Evolutionary conservation across 768 basidiomycete species (phyloP).

Genomic region (Macrocybe gigantea): DNA sequence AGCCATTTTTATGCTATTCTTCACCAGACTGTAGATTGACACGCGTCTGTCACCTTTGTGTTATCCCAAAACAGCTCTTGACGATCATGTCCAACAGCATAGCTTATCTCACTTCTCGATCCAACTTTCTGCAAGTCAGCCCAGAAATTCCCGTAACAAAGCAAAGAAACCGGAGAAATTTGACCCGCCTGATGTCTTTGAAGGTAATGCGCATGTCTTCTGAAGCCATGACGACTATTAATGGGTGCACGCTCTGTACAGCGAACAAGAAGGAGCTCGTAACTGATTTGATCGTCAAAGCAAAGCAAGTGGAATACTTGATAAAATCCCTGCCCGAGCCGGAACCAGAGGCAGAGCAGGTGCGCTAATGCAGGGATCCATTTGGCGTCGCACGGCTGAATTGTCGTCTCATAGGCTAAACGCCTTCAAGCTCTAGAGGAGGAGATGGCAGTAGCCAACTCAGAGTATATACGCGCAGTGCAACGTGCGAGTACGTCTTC

Average conservation of each 20-base stretch:
- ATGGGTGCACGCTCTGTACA: conserved; percentile 18
- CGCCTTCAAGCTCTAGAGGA: conserved; percentile 63
- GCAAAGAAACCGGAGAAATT: conserved; percentile 64
- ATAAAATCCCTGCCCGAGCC: conserved; percentile 76
- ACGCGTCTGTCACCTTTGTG: neutral
- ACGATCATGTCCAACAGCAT: conserved; percentile 84
- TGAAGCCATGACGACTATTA: neutral
- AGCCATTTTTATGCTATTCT: neutral
- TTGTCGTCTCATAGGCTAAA: conserved; percentile 39
- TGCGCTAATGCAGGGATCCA: conserved; percentile 16
- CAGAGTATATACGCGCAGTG: conserved; percentile 69
- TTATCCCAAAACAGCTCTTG: conserved; percentile 50
- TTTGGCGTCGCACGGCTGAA: neutral
- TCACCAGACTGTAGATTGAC: neutral
- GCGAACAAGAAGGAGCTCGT: conserved; percentile 85
- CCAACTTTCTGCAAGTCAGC: conserved; percentile 76
- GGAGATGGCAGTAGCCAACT: conserved; percentile 68
- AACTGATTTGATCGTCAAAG: conserved; percentile 75
- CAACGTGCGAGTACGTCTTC: conserved; percentile 47
- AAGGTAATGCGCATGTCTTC: conserved; percentile 40
- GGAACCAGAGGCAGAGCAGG: conserved; percentile 76
- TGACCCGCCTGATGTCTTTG: conserved; percentile 68
- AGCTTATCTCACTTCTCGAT: conserved; percentile 69
- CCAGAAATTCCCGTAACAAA: conserved; percentile 82
- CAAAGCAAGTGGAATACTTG: conserved; percentile 84